phyloP scores from a whole-genome alignment of 164 flowering plant genomes.

The Annona squamosa region DNA sequence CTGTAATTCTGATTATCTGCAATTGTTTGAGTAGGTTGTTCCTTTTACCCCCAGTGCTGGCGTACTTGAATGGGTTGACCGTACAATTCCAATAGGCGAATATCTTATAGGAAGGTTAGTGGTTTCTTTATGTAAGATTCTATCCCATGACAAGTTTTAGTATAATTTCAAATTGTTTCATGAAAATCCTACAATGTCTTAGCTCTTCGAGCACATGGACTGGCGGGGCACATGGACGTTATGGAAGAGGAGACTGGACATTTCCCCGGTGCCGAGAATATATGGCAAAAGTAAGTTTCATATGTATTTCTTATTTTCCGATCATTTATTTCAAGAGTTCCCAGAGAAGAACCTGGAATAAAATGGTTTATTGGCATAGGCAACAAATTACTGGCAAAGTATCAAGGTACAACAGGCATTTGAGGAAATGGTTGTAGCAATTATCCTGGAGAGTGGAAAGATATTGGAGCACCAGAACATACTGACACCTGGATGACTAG shows the following conservation, averaged over 20 bases:
- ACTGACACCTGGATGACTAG: not conserved
- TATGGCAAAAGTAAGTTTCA: constrained; percentile 62
- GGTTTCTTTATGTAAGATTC: not conserved
- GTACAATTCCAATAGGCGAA: constrained; percentile 93
- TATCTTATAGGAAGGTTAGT: constrained; percentile 93
- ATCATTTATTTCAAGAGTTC: constrained; percentile 1
- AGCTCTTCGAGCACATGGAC: constrained; percentile 49
- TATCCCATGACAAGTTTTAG: not conserved
- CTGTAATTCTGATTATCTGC: not conserved
- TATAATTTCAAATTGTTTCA: not conserved
- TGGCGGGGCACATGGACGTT: constrained; percentile 97
- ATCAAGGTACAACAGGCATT: not conserved
- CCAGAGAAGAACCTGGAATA: not conserved
- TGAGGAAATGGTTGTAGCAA: not conserved
- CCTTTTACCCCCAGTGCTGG: constrained; percentile 99
- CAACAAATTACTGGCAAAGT: too few relatives aligned
- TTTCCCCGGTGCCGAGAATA: constrained; percentile 70
- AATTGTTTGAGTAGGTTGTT: constrained; percentile 57
- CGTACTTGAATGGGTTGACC: constrained; percentile 97
- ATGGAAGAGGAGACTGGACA: constrained; percentile 86
- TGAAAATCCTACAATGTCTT: not conserved
- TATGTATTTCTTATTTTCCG: constrained; percentile 1
- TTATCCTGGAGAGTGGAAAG: not conserved
- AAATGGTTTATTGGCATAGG: not conserved
- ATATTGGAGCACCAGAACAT: not conserved